Base-by-base conservation (phyloP, 805 yeast genomes). In the Kuraishia molischiana region DNA sequence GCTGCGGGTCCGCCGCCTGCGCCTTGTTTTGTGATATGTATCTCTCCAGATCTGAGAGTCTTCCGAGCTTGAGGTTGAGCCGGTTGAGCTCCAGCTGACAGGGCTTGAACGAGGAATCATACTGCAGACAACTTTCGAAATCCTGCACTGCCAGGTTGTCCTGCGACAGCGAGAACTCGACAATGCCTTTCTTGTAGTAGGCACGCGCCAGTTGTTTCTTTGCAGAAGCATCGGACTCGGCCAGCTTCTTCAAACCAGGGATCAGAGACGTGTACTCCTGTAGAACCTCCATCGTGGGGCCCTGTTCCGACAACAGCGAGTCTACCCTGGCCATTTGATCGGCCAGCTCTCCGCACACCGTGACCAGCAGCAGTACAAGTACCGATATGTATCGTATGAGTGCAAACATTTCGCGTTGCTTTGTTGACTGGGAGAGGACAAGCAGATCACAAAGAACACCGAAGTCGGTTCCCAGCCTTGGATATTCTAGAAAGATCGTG, bases 181-280 rank as follows among this genome's bases (percentile, higher is more conserved):
- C 70, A 32, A 79, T 51, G 0, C 85, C 87, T 39, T 70, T 67
- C 50, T 75, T 79, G 51, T 72, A 77, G 42, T 69, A 66, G 1
- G 78, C 54, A 43, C 69, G 72, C 0, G 76, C 56, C 14, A 70
- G 10, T 8, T 9, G 17, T 14, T 5, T 8, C 17, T 14, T 28
- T 14, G 17, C 5, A 6, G 6, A 8, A 8, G 26, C 10, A 22
- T 28, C 31, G 13, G 31, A 11, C 6, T 28, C 31, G 17, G 15
- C 31, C 29, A 33, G 17, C 15, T 28, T 24, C 14, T 13, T 8
- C 3, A 34, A 21, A 10, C 19, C 37, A 5, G 30, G 14, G 14
- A 35, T 19, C 18, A 35, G 18, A 3, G 37, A 17, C 19, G 14
- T 28, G 19, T 35, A 35, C n/a, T 35, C 24, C 32, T 15, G 32